These are phyloP conservation scores for Pseudisothecium myosuroides DNA, from an alignment of 225 moss, liverwort and hornwort species.

Conservation along the genomic window DNA sequence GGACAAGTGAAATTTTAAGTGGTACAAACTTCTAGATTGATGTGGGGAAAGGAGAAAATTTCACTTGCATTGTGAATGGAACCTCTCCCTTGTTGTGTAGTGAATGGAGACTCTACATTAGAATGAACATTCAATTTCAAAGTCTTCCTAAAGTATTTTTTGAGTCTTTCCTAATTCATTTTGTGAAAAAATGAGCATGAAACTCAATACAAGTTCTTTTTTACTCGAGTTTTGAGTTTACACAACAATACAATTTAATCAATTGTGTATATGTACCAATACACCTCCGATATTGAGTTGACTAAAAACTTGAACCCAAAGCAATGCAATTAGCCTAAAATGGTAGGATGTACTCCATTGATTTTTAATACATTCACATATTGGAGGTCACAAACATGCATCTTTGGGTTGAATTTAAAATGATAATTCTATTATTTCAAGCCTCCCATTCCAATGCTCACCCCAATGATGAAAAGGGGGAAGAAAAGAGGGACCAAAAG, in stretches of 20 bases:
- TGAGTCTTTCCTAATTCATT: not conserved
- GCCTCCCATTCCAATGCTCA: too few relatives aligned
- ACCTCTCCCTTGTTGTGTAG: too few relatives aligned
- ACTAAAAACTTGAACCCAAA: not conserved
- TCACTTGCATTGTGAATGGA: too few relatives aligned
- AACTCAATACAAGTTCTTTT: rapidly evolving
- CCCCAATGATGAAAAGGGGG: not conserved
- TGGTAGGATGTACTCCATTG: not conserved
- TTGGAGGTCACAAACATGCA: not conserved
- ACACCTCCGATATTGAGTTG: not conserved
- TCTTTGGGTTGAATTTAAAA: too few relatives aligned
- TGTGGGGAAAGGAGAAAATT: not conserved
- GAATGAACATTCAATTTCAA: not conserved
- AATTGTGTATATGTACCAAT: not conserved
- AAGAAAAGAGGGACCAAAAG: not conserved
- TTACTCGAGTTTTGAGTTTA: not conserved
- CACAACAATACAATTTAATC: not conserved
- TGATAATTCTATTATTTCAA: too few relatives aligned
- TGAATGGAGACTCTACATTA: not conserved
- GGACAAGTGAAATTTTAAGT: not conserved
- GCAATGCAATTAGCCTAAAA: too few relatives aligned
- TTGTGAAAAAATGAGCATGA: rapidly evolving
- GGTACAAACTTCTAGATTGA: not conserved
- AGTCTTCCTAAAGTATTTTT: not conserved
- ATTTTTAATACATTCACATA: not conserved